phyloP scores from a whole-genome alignment of 2,329 filamentous ascomycete species.

The Reticulascus tulasneorum region DNA sequence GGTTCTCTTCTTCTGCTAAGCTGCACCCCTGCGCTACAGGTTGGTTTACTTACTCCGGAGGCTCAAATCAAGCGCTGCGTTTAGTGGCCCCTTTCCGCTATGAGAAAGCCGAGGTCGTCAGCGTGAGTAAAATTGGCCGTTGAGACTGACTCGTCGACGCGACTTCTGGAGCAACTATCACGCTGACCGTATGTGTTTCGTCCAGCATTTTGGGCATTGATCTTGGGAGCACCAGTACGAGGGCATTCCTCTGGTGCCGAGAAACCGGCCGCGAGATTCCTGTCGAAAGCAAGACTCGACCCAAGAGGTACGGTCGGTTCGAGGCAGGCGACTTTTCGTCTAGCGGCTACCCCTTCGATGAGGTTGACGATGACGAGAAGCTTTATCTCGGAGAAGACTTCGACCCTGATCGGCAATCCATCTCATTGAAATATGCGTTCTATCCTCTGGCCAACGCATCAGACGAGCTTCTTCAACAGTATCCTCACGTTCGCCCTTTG shows the following conservation, averaged over 20 bases:
- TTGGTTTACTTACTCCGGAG: too few species aligned
- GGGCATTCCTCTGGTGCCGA: constrained; percentile 11
- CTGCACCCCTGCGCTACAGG: too few species aligned
- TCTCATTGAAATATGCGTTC: constrained; percentile 12
- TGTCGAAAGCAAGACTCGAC: constrained; percentile 2
- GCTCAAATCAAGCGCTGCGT: too few species aligned
- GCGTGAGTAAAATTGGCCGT: too few species aligned
- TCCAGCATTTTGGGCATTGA: constrained; percentile 14
- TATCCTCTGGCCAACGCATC: constrained; percentile 2
- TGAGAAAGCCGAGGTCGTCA: too few species aligned
- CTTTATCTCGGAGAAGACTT: constrained; percentile 10
- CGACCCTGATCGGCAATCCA: constrained; percentile 3
- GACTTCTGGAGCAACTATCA: too few species aligned
- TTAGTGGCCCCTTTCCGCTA: too few species aligned
- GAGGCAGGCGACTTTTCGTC: constrained; percentile 15
- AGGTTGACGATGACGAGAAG: not conserved
- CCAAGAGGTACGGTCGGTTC: constrained; percentile 1
- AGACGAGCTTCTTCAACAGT: not conserved
- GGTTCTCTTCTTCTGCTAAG: too few species aligned
- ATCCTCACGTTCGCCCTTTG: not conserved
- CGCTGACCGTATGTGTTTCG: too few species aligned
- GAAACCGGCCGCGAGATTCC: not conserved
- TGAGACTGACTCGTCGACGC: too few species aligned
- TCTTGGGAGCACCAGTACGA: constrained; percentile 16
- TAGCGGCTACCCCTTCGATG: constrained; percentile 15